Evolutionary conservation across 495 filamentous ascomycete genomes (phyloP).

Genomic region (Lepraria neglecta): DNA sequence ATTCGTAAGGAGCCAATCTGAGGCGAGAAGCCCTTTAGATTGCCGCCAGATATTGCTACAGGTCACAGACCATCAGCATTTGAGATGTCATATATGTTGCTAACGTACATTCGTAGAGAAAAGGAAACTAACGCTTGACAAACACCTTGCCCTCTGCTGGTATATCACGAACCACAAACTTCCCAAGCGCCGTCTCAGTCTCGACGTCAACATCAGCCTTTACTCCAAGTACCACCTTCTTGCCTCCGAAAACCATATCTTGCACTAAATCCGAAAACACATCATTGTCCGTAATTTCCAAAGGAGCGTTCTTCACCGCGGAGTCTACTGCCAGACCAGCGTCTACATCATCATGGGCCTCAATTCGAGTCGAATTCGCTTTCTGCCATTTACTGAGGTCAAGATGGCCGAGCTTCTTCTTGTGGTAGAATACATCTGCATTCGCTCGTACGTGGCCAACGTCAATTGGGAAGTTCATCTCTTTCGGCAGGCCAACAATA

Average conservation of each 20-base stretch:
- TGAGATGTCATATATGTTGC: slow-evolving; percentile 13
- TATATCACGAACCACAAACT: slow-evolving; percentile 69
- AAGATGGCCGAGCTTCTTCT: slow-evolving; percentile 67
- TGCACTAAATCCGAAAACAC: slow-evolving; percentile 70
- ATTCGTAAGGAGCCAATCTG: slow-evolving; percentile 60
- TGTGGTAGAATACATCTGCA: slow-evolving; percentile 71
- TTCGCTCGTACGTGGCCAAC: slow-evolving; percentile 67
- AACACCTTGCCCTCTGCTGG: slow-evolving; percentile 79
- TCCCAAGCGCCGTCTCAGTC: slow-evolving; percentile 70
- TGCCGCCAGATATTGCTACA: slow-evolving; percentile 44
- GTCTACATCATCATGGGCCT: slow-evolving; percentile 45
- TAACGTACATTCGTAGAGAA: slow-evolving; percentile 24
- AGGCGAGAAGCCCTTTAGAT: slow-evolving; percentile 50
- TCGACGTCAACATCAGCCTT: slow-evolving; percentile 78
- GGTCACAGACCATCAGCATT: slow-evolving; percentile 29
- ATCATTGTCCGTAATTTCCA: slow-evolving; percentile 70
- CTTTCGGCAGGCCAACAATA: slow-evolving; percentile 65
- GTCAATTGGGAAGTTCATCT: slow-evolving; percentile 76
- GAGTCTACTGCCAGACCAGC: slow-evolving; percentile 65
- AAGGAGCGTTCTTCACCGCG: slow-evolving; percentile 64
- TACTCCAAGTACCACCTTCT: slow-evolving; percentile 58
- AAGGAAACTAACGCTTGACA: slow-evolving; percentile 72
- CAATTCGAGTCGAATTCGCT: slow-evolving; percentile 68
- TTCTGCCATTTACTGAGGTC: slow-evolving; percentile 75
- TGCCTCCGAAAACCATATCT: slow-evolving; percentile 63